A percentile compares a stretch with the other conserved stretches of the same genome.
phyloP scores from a whole-genome alignment of 257 asterid species.

The Fraxinus quadrangulata region DNA sequence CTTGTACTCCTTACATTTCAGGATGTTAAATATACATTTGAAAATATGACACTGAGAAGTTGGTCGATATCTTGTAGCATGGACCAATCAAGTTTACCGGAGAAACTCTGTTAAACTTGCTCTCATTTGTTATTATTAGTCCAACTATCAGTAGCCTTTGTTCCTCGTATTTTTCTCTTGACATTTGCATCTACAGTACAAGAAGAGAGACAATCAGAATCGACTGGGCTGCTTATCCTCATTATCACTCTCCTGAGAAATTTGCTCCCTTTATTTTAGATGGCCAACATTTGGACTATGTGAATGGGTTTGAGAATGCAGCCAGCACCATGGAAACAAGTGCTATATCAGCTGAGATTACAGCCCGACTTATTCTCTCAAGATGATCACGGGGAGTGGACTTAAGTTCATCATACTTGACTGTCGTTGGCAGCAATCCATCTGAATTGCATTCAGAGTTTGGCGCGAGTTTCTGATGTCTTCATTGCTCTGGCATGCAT shows the following conservation, averaged over 20 bases:
- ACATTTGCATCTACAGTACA: slow-evolving; percentile 39
- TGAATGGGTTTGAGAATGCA: slow-evolving; percentile 94
- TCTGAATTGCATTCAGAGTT: slow-evolving; percentile 51
- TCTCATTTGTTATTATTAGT: neutral
- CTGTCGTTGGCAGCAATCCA: slow-evolving; percentile 41
- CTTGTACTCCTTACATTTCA: neutral
- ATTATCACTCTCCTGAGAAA: slow-evolving; percentile 76
- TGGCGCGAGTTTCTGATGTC: slow-evolving; percentile 12
- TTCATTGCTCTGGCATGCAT: neutral
- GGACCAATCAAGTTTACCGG: neutral
- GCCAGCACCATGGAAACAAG: slow-evolving; percentile 96
- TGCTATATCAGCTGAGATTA: slow-evolving; percentile 90
- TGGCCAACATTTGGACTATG: slow-evolving; percentile 68
- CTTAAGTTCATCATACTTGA: slow-evolving; percentile 39
- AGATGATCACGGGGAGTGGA: slow-evolving; percentile 41
- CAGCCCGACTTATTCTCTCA: slow-evolving; percentile 82
- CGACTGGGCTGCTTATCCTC: slow-evolving; percentile 95
- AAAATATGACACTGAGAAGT: too few species aligned
- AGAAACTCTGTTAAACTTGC: too few species aligned
- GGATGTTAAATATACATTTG: neutral
- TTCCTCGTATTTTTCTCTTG: neutral
- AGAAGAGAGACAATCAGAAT: slow-evolving; percentile 72
- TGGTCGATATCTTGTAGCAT: neutral
- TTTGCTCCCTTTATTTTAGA: slow-evolving; percentile 81
- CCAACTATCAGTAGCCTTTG: slow-evolving; percentile 2